Conservation (phyloP, 2,329 filamentous ascomycete species). For the Lecanoromycetidae sp. region DNA sequence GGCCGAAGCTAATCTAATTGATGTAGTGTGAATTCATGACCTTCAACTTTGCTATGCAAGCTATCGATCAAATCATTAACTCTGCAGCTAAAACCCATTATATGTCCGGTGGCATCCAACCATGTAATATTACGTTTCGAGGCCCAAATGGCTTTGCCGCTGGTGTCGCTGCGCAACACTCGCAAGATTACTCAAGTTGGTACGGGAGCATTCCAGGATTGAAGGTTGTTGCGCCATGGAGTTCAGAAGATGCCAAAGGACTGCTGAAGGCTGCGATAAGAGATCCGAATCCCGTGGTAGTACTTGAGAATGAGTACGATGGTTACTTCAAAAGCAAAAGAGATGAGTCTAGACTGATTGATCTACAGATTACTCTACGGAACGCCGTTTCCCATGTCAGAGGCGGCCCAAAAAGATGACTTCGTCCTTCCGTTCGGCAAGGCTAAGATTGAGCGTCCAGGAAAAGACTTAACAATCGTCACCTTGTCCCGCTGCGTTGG, state of each 20-base stretch:
- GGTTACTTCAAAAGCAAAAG: background rate
- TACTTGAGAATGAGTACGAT: conserved; percentile 69
- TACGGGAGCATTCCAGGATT: conserved; percentile 96
- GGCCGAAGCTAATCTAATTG: conserved; percentile 5
- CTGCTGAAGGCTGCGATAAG: conserved; percentile 94
- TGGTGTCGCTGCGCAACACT: conserved; percentile 95
- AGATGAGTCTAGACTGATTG: conserved; percentile 20
- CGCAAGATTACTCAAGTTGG: conserved; percentile 97
- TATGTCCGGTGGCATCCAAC: conserved; percentile 99
- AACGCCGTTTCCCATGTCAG: conserved; percentile 91
- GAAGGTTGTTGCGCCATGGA: conserved; percentile 95
- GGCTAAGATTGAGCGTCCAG: conserved; percentile 94
- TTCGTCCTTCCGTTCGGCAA: conserved; percentile 97
- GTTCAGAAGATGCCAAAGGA: conserved; percentile 95
- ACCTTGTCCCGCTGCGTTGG: conserved; percentile 91
- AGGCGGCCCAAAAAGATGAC: conserved; percentile 88
- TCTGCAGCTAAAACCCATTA: conserved; percentile 98
- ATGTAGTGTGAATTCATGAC: conserved; percentile 97
- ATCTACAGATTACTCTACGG: conserved; percentile 65
- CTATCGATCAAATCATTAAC: conserved; percentile 99
- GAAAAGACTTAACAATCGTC: conserved; percentile 93
- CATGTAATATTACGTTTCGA: conserved; percentile 99
- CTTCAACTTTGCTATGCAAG: conserved; percentile 99
- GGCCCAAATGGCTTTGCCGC: conserved; percentile 96
- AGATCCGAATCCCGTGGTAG: conserved; percentile 92